A percentile compares a stretch with the other conserved stretches of the same genome.
Evolutionary conservation across 768 basidiomycete species (phyloP).

Genomic region (Naganishia vishniacii): DNA sequence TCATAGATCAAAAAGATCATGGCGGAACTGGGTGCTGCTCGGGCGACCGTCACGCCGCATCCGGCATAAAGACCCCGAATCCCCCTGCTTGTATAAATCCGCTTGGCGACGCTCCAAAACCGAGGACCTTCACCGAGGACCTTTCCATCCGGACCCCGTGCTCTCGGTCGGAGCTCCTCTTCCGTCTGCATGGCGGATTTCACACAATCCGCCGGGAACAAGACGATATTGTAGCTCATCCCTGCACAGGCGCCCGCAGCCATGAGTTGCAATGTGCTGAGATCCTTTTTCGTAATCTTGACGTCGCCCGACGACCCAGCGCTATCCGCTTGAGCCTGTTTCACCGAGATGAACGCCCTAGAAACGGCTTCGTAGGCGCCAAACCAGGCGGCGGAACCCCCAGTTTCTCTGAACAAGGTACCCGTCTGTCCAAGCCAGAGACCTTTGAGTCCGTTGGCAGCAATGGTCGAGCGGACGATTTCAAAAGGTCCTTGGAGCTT

Average conservation of each 20-base stretch:
- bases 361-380: conserved; percentile 74
- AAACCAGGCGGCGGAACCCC: conserved; percentile 89
- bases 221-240: conserved; percentile 72
- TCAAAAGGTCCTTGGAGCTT: conserved; percentile 65
- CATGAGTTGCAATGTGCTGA: conserved; percentile 77
- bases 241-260: conserved; percentile 79
- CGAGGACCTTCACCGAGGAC: conserved; percentile 27
- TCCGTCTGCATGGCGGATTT: conserved; percentile 94
- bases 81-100: conserved; percentile 71
- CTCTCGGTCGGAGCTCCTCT: conserved; percentile 62
- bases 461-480: conserved; percentile 62
- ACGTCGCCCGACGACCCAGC: conserved; percentile 22
- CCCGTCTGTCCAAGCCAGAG: conserved; percentile 97
- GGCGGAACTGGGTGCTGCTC: conserved; percentile 81
- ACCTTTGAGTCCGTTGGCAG: conserved; percentile 66
- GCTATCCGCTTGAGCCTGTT: conserved; percentile 19
- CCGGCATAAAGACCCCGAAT: conserved; percentile 83
- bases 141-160: conserved; percentile 21
- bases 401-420: conserved; percentile 86
- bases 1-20: conserved; percentile 92
- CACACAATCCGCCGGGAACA: conserved; percentile 91
- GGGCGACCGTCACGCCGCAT: conserved; percentile 79
- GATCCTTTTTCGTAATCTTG: conserved; percentile 51
- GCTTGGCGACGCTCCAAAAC: conserved; percentile 56
- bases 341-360: conserved; percentile 56